phyloP scores from a whole-genome alignment of 495 filamentous ascomycete species.

The Sporormia fimetaria region DNA sequence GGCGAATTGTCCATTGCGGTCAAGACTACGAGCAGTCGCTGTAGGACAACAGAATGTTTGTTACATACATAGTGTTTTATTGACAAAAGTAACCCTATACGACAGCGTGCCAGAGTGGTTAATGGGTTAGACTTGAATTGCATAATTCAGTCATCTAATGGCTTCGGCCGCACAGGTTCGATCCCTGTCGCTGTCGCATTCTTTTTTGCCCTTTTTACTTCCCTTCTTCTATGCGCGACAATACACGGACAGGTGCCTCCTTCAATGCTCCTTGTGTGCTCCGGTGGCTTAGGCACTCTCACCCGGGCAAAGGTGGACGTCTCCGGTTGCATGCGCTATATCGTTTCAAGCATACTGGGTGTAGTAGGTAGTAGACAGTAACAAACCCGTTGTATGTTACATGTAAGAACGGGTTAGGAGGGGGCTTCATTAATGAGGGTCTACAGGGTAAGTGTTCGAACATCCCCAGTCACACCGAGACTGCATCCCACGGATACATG shows the following conservation, averaged over 20 bases:
- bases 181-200: constrained; percentile 31
- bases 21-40: too few species aligned
- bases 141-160: constrained; percentile 37
- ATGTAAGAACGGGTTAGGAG: too few species aligned
- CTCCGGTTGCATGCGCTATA: background rate
- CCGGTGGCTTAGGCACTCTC: background rate
- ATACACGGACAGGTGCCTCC: background rate
- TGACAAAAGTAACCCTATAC: background rate
- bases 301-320: too few species aligned
- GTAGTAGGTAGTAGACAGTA: background rate
- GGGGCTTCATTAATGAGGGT: too few species aligned
- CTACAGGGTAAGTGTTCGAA: too few species aligned
- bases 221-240: background rate
- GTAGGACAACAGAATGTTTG: background rate
- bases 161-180: constrained; percentile 42
- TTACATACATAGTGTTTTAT: background rate
- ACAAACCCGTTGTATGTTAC: background rate
- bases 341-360: background rate
- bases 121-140: constrained; percentile 45
- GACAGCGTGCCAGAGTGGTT: constrained; percentile 40
- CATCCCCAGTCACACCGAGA: too few species aligned
- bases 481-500: too few species aligned
- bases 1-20: background rate
- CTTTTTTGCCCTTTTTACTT: background rate
- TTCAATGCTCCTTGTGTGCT: background rate